A percentile compares a stretch with the other conserved stretches of the same genome.
Conservation (phyloP, 345 rosid species). For the Bretschneidera sinensis region DNA sequence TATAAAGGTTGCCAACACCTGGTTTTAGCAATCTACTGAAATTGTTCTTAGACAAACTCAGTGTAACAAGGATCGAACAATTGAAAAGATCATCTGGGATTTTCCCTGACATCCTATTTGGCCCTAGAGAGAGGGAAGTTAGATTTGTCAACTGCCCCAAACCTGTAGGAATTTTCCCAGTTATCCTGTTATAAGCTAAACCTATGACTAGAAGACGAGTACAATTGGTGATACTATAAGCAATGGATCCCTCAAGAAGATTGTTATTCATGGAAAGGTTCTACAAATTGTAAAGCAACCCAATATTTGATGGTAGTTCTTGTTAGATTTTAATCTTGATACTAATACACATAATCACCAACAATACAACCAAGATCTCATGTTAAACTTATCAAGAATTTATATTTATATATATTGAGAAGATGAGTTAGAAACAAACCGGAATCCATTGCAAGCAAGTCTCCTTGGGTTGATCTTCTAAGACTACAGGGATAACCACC, state of each 20-base stretch:
- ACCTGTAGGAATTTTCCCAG: conserved; percentile 60
- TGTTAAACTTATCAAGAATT: no score
- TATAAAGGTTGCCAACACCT: conserved; percentile 47
- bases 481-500: no score
- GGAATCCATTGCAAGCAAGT: no score
- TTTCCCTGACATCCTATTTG: conserved; percentile 55
- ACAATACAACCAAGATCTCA: no score
- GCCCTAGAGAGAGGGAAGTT: conserved; percentile 36
- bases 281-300: conserved; percentile 54
- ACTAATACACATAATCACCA: no score
- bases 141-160: conserved; percentile 53
- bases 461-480: no score
- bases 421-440: no score
- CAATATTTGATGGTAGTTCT: conserved; percentile 53
- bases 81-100: conserved; percentile 76
- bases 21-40: conserved; percentile 61
- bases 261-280: conserved; percentile 47
- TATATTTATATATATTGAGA: no score
- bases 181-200: conserved; percentile 36
- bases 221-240: conserved; percentile 67
- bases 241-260: conserved; percentile 69
- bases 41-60: conserved; percentile 41
- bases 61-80: conserved; percentile 39
- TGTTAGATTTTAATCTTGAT: no score
- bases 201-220: conserved; percentile 39